Conservation (phyloP, 192 early-diverging fungal species). For the Dimargaris cristalligena region DNA sequence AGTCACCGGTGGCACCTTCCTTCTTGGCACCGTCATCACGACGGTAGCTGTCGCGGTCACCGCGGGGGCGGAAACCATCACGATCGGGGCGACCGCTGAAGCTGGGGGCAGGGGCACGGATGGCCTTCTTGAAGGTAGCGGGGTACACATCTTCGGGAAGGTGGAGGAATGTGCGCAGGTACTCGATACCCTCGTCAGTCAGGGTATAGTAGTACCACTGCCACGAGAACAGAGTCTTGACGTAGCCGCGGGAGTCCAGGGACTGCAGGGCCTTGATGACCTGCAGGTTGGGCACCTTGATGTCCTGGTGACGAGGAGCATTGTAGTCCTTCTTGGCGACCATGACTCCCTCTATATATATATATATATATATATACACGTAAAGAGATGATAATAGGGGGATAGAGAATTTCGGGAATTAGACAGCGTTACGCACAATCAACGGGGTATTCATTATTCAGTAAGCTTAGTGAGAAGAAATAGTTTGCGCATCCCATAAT, state of each 20-base stretch:
- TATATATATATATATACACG: constrained; percentile 5
- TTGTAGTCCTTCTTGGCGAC: constrained; percentile 99
- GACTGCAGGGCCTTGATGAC: constrained; percentile 99
- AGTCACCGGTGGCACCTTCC: constrained; percentile 85
- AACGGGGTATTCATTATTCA: not conserved
- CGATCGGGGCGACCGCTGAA: constrained; percentile 51
- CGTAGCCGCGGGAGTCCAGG: constrained; percentile 79
- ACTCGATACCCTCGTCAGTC: constrained; percentile 94
- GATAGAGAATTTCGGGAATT: constrained; percentile 21
- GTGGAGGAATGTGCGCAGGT: constrained; percentile 93
- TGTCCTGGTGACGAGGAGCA: constrained; percentile 82
- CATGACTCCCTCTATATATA: constrained; percentile 71
- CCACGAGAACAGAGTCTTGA: constrained; percentile 98
- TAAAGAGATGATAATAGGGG: constrained; percentile 8
- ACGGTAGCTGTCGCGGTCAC: constrained; percentile 74
- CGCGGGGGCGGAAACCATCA: constrained; percentile 39
- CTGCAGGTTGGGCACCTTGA: constrained; percentile 94
- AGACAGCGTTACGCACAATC: constrained; percentile 2
- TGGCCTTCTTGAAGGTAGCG: constrained; percentile 90
- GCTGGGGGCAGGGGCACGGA: constrained; percentile 44
- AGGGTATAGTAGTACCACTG: constrained; percentile 99
- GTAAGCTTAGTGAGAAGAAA: constrained; percentile 6
- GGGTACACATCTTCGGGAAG: constrained; percentile 94
- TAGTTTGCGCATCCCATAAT: constrained; percentile 13
- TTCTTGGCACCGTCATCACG: constrained; percentile 73